Conservation (phyloP, 805 yeast species). For the Metschnikowia arizonensis region DNA sequence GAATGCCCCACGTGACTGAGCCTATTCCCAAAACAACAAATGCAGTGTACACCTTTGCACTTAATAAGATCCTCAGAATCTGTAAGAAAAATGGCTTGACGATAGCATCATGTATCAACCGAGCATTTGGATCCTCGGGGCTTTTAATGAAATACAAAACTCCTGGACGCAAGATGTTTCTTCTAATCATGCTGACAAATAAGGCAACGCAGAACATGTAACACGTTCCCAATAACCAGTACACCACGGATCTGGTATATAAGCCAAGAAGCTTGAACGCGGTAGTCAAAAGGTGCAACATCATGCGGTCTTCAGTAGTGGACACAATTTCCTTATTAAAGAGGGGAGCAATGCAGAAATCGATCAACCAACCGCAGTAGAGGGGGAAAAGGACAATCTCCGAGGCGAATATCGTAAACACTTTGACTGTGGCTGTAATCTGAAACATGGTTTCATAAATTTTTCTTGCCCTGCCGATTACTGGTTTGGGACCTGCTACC, state of each 20-base stretch:
- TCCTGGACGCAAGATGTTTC: constrained; percentile 74
- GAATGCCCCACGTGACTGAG: constrained; percentile 47
- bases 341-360: constrained; percentile 62
- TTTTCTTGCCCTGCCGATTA: constrained; percentile 48
- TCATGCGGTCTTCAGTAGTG: constrained; percentile 2
- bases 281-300: constrained; percentile 21
- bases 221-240: constrained; percentile 72
- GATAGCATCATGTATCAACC: constrained; percentile 81
- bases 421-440: constrained; percentile 62
- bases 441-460: constrained; percentile 53
- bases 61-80: constrained; percentile 63
- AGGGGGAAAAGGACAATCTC: constrained; percentile 86
- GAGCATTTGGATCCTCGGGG: constrained; percentile 89
- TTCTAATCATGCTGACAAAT: constrained; percentile 79
- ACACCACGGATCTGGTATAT: constrained; percentile 18
- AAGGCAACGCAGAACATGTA: constrained; percentile 87
- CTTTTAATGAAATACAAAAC: constrained; percentile 88
- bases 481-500: constrained; percentile 37
- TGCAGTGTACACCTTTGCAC: constrained; percentile 69
- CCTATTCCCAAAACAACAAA: constrained; percentile 78
- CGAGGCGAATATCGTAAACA: constrained; percentile 65
- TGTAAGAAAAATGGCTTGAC: constrained; percentile 73
- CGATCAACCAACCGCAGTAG: constrained; percentile 76
- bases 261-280: constrained; percentile 6
- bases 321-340: constrained; percentile 18